Evolutionary conservation across 305 asterid species (phyloP).

Genomic region (Lippia alba): DNA sequence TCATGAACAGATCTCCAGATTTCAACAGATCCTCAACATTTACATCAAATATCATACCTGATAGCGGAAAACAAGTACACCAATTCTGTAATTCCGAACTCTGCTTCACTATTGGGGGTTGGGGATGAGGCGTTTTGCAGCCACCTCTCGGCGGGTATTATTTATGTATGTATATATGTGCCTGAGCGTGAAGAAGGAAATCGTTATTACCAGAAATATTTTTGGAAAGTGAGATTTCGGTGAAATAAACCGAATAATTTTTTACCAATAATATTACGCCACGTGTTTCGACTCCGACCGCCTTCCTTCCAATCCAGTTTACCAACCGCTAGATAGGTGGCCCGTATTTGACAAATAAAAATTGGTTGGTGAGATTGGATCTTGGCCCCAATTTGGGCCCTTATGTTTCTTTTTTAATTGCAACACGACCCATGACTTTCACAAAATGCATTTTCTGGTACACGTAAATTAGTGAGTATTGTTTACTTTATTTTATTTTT

Average conservation of each 20-base stretch:
- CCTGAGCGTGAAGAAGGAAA: constrained; percentile 20
- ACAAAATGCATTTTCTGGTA: too few species aligned
- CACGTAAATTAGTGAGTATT: too few species aligned
- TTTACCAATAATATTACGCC: not conserved
- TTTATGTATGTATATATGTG: not conserved
- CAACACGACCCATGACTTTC: too few species aligned
- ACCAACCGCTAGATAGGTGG: constrained; percentile 16
- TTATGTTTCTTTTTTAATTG: not conserved
- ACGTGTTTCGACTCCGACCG: not conserved
- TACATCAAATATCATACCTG: constrained; percentile 31
- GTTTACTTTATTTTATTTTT: too few species aligned
- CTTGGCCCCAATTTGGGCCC: constrained; percentile 6
- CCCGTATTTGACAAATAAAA: not conserved
- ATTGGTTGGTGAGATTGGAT: constrained; percentile 1
- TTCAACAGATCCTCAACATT: constrained; percentile 26
- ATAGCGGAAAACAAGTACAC: not conserved
- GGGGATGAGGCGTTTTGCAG: constrained; percentile 37
- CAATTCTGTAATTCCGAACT: not conserved
- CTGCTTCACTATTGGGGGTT: not conserved
- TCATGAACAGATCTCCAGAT: constrained; percentile 40
- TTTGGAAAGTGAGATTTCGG: constrained; percentile 3
- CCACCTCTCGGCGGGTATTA: constrained; percentile 48
- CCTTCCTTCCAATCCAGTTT: not conserved
- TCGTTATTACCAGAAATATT: constrained; percentile 40
- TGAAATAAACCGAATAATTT: not conserved